phyloP scores from a whole-genome alignment of 2,329 filamentous ascomycete species.

The Chaetoscypha palmicola region DNA sequence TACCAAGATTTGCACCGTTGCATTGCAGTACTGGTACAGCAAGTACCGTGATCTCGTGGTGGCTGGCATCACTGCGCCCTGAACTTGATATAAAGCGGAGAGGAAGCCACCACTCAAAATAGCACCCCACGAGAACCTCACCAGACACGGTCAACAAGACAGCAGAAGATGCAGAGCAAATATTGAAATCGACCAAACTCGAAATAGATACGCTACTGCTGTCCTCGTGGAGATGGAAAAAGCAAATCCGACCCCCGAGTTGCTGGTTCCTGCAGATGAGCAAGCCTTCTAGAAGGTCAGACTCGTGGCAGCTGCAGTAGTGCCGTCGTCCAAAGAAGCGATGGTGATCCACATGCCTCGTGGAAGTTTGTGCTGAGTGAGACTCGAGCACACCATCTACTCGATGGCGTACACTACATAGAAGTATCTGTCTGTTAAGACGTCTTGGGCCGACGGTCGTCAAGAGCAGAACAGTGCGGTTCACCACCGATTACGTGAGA shows the following conservation, averaged over 20 bases:
- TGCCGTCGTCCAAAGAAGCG: background rate
- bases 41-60: background rate
- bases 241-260: background rate
- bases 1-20: background rate
- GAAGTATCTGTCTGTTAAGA: background rate
- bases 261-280: slow-evolving; percentile 2
- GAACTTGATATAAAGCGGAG: background rate
- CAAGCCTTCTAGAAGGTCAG: slow-evolving; percentile 2
- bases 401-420: background rate
- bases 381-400: no score
- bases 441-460: no score
- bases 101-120: slow-evolving; percentile 7
- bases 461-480: no score
- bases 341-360: background rate
- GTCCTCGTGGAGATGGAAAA: background rate
- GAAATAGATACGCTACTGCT: slow-evolving; percentile 4
- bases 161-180: slow-evolving; percentile 3
- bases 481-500: no score
- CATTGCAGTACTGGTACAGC: background rate
- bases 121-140: slow-evolving; percentile 1
- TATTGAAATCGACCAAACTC: slow-evolving; percentile 2
- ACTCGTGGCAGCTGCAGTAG: slow-evolving; percentile 5
- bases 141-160: background rate
- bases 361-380: slow-evolving; percentile 5
- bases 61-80: slow-evolving; percentile 5